These are phyloP conservation scores for Hypoxylon subgilvum DNA, from an alignment of 495 filamentous ascomycete genomes.

Conservation along the genomic window DNA sequence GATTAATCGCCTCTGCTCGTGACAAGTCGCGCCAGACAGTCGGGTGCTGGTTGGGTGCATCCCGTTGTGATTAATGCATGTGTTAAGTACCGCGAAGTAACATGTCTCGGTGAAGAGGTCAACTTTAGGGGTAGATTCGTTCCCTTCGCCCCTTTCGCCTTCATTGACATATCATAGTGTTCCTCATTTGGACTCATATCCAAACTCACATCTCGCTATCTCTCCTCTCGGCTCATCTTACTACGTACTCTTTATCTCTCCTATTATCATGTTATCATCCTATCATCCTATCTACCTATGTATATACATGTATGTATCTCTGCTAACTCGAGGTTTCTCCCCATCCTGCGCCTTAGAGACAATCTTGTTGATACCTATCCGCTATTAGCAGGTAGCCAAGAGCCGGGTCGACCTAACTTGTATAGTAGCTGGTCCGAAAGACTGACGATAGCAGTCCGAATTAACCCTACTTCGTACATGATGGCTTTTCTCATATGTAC, in stretches of 20 bases:
- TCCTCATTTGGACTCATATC: no score
- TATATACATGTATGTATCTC: no score
- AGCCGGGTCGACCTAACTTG: constrained; percentile 22
- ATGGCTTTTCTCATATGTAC: not conserved
- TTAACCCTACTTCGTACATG: not conserved
- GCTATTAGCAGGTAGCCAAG: constrained; percentile 17
- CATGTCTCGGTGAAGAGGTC: constrained; percentile 5
- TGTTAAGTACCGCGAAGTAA: constrained; percentile 22
- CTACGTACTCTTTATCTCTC: no score
- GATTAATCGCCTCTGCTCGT: constrained; percentile 9
- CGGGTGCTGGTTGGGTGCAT: constrained; percentile 26
- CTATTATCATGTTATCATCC: no score
- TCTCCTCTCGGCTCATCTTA: not conserved
- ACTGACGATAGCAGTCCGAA: constrained; percentile 23
- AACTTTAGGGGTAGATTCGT: not conserved
- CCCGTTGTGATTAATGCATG: constrained; percentile 22
- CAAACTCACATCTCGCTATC: not conserved
- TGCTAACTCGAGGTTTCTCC: constrained; percentile 6
- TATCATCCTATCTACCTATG: no score
- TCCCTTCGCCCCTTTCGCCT: no score
- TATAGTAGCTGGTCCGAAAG: constrained; percentile 23
- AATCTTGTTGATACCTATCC: constrained; percentile 4
- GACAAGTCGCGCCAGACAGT: constrained; percentile 34
- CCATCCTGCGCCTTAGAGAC: constrained; percentile 1
- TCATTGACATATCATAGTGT: no score